A percentile compares a stretch with the other conserved stretches of the same genome.
Evolutionary conservation across 169 alveolate species (phyloP).

Genomic region (Cryptosporidium ryanae): DNA sequence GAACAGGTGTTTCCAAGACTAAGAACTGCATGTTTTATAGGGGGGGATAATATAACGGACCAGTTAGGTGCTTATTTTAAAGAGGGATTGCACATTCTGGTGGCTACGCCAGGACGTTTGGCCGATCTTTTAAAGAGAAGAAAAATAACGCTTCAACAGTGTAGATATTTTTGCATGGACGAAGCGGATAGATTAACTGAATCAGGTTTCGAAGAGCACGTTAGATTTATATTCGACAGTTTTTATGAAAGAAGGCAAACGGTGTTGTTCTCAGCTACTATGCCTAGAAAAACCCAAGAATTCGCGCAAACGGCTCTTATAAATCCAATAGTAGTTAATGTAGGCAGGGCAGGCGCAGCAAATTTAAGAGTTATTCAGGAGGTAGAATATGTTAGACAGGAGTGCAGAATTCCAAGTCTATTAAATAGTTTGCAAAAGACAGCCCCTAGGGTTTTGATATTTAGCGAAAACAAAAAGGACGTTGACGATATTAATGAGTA

Average conservation of each 20-base stretch:
- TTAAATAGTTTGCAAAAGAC: slow-evolving; percentile 92
- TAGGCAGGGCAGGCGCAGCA: slow-evolving; percentile 94
- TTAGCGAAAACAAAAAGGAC: slow-evolving; percentile 94
- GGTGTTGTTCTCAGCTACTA: slow-evolving; percentile 96
- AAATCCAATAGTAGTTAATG: slow-evolving; percentile 93
- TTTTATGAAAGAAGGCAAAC: slow-evolving; percentile 93
- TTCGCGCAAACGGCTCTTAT: slow-evolving; percentile 92
- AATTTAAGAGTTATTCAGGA: slow-evolving; percentile 93
- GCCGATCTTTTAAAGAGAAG: slow-evolving; percentile 91
- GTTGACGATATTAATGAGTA: slow-evolving; percentile 95
- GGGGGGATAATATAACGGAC: slow-evolving; percentile 80
- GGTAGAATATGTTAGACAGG: slow-evolving; percentile 92
- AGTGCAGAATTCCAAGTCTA: slow-evolving; percentile 88
- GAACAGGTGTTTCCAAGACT: slow-evolving; percentile 77
- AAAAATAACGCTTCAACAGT: slow-evolving; percentile 88
- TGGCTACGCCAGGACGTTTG: slow-evolving; percentile 98
- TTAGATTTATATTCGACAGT: slow-evolving; percentile 89
- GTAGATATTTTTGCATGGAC: slow-evolving; percentile 93
- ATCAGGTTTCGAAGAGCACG: slow-evolving; percentile 93
- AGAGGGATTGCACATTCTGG: slow-evolving; percentile 93
- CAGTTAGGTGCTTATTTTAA: slow-evolving; percentile 37
- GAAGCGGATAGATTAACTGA: slow-evolving; percentile 97
- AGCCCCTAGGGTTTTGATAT: slow-evolving; percentile 94
- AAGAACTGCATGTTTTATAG: slow-evolving; percentile 83
- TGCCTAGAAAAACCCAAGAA: slow-evolving; percentile 96